Evolutionary conservation across 768 basidiomycete genomes (phyloP).

Genomic region (Termitomyces sp.): DNA sequence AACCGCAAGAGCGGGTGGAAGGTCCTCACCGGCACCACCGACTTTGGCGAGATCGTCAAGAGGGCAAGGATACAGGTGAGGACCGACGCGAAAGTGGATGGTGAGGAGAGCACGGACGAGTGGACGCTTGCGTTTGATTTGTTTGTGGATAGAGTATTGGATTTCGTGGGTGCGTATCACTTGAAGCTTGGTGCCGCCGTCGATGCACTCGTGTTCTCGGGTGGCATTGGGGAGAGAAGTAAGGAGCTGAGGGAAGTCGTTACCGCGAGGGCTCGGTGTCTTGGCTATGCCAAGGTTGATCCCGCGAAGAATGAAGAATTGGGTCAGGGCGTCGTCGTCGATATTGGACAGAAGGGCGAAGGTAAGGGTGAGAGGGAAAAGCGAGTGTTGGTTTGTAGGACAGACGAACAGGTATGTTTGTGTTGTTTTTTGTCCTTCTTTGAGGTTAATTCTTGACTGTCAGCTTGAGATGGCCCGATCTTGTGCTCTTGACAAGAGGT

Average conservation of each 20-base stretch:
- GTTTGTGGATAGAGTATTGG: slow-evolving; percentile 69
- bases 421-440: not conserved
- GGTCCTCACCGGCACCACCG: slow-evolving; percentile 71
- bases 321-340: slow-evolving; percentile 37
- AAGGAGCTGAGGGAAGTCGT: slow-evolving; percentile 55
- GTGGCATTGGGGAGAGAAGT: slow-evolving; percentile 83
- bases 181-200: slow-evolving; percentile 62
- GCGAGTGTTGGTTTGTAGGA: slow-evolving; percentile 54
- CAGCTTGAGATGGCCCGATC: slow-evolving; percentile 38
- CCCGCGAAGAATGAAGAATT: slow-evolving; percentile 37
- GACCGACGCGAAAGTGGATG: not conserved
- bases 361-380: slow-evolving; percentile 14
- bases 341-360: slow-evolving; percentile 31
- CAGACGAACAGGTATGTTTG: slow-evolving; percentile 52
- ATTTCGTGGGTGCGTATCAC: slow-evolving; percentile 70
- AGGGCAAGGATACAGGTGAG: slow-evolving; percentile 25
- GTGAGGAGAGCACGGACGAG: not conserved
- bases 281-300: slow-evolving; percentile 57
- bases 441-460: not conserved
- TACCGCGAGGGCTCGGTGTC: slow-evolving; percentile 42
- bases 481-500: slow-evolving; percentile 24
- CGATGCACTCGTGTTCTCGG: slow-evolving; percentile 81
- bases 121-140: slow-evolving; percentile 69
- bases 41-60: slow-evolving; percentile 66
- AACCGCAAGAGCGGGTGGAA: slow-evolving; percentile 78